These are phyloP conservation scores for Ceratorhiza oryzae-sativae DNA, from an alignment of 1,284 basidiomycete species.

Conservation along the genomic window DNA sequence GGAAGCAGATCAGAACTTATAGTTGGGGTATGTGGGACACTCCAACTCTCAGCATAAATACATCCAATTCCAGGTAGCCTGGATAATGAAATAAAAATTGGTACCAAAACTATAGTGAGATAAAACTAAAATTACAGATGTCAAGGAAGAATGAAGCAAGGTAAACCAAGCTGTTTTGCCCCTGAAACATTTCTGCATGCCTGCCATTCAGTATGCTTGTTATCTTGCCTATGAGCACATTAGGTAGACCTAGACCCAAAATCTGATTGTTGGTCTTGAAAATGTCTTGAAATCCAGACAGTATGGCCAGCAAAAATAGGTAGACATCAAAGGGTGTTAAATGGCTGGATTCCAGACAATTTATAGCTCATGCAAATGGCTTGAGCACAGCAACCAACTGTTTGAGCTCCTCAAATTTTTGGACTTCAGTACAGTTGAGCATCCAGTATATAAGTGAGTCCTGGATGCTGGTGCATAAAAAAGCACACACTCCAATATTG, in stretches of 20 bases:
- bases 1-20: not conserved
- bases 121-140: constrained; percentile 5
- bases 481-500: constrained; percentile 43
- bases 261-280: constrained; percentile 14
- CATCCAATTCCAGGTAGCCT: not conserved
- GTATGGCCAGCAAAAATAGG: constrained; percentile 39
- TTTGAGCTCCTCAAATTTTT: not conserved
- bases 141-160: constrained; percentile 38
- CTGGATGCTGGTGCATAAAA: not conserved
- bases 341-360: constrained; percentile 39
- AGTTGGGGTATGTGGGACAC: not conserved
- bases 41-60: not conserved
- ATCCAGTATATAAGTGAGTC: constrained; percentile 34
- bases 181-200: constrained; percentile 38
- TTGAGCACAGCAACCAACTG: constrained; percentile 34
- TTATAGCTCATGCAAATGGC: constrained; percentile 37
- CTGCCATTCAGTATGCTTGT: constrained; percentile 26
- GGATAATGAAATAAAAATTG: not conserved
- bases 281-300: constrained; percentile 15
- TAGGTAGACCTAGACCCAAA: constrained; percentile 10
- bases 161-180: constrained; percentile 8
- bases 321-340: constrained; percentile 38
- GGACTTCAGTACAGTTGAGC: constrained; percentile 7
- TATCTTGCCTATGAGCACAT: constrained; percentile 17
- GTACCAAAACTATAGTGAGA: not conserved